phyloP scores from a whole-genome alignment of 768 basidiomycete species.

The Boletus sensibilis region DNA sequence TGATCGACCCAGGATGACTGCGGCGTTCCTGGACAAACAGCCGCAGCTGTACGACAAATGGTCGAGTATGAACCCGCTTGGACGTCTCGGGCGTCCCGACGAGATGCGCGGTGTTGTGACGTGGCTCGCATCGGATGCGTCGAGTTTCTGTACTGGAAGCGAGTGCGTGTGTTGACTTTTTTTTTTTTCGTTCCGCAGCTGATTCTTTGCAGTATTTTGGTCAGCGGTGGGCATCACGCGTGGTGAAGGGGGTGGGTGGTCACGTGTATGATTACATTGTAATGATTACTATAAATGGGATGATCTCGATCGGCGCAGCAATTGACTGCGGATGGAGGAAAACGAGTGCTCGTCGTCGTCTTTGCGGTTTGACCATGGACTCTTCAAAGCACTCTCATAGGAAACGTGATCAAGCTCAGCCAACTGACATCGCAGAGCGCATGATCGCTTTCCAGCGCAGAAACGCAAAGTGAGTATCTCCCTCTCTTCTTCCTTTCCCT shows the following conservation, averaged over 20 bases:
- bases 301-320: slow-evolving; percentile 37
- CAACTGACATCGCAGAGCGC: slow-evolving; percentile 57
- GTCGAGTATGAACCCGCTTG: slow-evolving; percentile 68
- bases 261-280: slow-evolving; percentile 21
- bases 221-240: slow-evolving; percentile 33
- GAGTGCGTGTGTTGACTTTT: slow-evolving; percentile 49
- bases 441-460: slow-evolving; percentile 67
- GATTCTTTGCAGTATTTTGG: slow-evolving; percentile 22
- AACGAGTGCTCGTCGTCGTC: not conserved
- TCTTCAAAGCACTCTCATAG: slow-evolving; percentile 22
- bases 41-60: slow-evolving; percentile 64
- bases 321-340: slow-evolving; percentile 29
- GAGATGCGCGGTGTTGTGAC: slow-evolving; percentile 69
- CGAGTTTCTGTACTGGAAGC: slow-evolving; percentile 79
- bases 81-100: slow-evolving; percentile 67
- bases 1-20: slow-evolving; percentile 59
- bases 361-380: slow-evolving; percentile 32
- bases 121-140: slow-evolving; percentile 76
- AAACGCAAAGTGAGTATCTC: slow-evolving; percentile 51
- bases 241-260: slow-evolving; percentile 28
- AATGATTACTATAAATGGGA: slow-evolving; percentile 19
- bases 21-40: slow-evolving; percentile 62
- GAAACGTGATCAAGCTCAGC: slow-evolving; percentile 41
- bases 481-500: not conserved
- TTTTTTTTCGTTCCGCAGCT: not conserved